Percentiles rank a stretch among this genome's conserved stretches.
These are phyloP conservation scores for Peronospora tabacina DNA, from an alignment of 352 stramenopile genomes.

Conservation along the genomic window DNA sequence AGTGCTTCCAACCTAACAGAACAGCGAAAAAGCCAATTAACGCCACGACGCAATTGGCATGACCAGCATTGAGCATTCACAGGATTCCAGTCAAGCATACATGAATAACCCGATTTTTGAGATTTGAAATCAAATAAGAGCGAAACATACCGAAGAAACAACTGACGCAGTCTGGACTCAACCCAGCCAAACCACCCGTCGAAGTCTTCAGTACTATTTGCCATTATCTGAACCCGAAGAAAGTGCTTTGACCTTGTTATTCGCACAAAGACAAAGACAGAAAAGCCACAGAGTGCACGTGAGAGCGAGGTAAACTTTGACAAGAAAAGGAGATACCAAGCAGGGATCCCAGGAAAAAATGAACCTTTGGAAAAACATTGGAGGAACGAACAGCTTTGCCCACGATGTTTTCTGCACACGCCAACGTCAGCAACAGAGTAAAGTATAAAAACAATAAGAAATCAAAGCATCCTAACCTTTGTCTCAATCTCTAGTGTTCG, in stretches of 20 bases:
- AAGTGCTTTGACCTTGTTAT: conserved; percentile 66
- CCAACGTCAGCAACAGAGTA: conserved; percentile 4
- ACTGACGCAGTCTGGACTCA: conserved; percentile 72
- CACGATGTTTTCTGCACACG: conserved; percentile 57
- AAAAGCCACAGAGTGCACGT: conserved; percentile 5
- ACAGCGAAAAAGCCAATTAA: conserved; percentile 7
- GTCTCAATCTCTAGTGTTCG: conserved; percentile 74
- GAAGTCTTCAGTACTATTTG: conserved; percentile 43
- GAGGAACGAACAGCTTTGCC: conserved; percentile 67
- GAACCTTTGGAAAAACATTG: conserved; percentile 72
- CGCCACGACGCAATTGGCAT: background rate
- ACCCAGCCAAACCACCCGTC: conserved; percentile 82
- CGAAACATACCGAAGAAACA: conserved; percentile 58
- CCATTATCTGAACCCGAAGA: conserved; percentile 69
- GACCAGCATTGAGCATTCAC: background rate
- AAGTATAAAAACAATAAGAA: background rate
- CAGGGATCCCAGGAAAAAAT: background rate
- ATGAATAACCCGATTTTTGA: background rate
- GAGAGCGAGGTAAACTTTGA: background rate
- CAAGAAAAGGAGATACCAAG: background rate
- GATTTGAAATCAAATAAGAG: background rate
- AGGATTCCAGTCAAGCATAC: conserved; percentile 1
- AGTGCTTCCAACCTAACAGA: conserved; percentile 48
- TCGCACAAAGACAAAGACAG: conserved; percentile 1
- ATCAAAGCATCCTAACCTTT: conserved; percentile 37